Evolutionary conservation across 192 early-diverging fungal genomes (phyloP), one percentile per base, ranked within the genome.

Genomic region (Lunasporangiospora selenospora): DNA sequence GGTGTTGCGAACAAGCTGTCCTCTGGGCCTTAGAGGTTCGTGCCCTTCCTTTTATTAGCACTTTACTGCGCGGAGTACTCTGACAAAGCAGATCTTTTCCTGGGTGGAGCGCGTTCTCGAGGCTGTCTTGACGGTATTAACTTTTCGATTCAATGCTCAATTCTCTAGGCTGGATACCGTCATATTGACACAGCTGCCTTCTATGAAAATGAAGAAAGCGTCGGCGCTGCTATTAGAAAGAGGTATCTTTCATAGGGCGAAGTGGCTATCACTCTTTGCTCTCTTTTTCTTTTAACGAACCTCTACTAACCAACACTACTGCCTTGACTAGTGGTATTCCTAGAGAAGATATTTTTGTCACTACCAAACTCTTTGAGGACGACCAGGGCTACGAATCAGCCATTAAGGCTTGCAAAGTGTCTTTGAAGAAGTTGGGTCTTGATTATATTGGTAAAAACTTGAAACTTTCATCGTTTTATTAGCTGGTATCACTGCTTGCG

Each of bases 311-410:
- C n/a, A n/a, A n/a, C n/a, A n/a, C 34, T 5, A 15, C 18, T 40
- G 16, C 2, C 5, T 34, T 26, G 19, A 34, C 32, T 23, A 77
- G 78, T 57, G 76, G 76, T 30, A 65, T 82, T 36, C 78, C 81
- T n/a, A 77, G 82, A 37, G 65, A 76, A 19, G 46, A 87, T 52
- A 77, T 90, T 30, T 90, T 84, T 62, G 63, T 90, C 21, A 88
- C 86, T 12, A 87, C 87, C 8, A 90, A 90, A 59, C 70, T 90
- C 16, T 79, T 65, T 75, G 65, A 82, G 45, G 7, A 71, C 6
- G 79, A 87, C 59, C 85, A 87, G 40, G 82, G 82, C 0, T 80
- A 58, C 46, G 65, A 83, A 1, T 71, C 61, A 26, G 78, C 80
- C 7, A 50, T 86, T 9, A 44, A 75, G 38, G 87, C 83, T 18